Evolutionary conservation across 345 rosid species (phyloP).

Genomic region (Citrus unshiu): DNA sequence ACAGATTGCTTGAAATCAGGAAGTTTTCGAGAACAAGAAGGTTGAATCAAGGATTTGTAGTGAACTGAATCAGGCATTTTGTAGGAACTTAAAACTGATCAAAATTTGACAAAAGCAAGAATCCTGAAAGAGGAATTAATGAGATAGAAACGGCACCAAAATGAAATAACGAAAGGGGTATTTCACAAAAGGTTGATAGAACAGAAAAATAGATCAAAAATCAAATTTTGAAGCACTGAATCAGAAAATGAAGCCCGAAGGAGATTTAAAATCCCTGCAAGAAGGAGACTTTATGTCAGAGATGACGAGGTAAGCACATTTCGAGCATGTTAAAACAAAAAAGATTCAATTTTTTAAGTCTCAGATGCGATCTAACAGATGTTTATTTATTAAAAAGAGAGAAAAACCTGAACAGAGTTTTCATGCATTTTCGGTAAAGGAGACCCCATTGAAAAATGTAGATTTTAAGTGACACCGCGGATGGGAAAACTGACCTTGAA

Average conservation of each 20-base stretch:
- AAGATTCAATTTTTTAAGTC: not conserved
- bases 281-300: not conserved
- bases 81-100: not conserved
- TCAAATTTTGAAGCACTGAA: not conserved
- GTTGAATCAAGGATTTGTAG: conserved; percentile 12
- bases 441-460: not conserved
- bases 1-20: conserved; percentile 50
- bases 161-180: not conserved
- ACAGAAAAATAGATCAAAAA: not conserved
- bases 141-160: not conserved
- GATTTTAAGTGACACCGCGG: not conserved
- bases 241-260: not conserved
- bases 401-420: no score
- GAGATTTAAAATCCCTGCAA: conserved; percentile 4
- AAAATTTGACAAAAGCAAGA: not conserved
- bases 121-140: not conserved
- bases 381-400: not conserved
- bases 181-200: not conserved
- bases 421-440: not conserved
- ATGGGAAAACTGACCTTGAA: conserved; percentile 8
- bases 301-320: not conserved
- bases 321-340: not conserved
- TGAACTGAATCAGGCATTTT: conserved; percentile 21
- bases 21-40: conserved; percentile 21
- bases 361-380: not conserved